Percentiles rank a stretch among this genome's conserved stretches.
phyloP scores from a whole-genome alignment of 306 rosid species.

The Pterocarpus macrocarpus region DNA sequence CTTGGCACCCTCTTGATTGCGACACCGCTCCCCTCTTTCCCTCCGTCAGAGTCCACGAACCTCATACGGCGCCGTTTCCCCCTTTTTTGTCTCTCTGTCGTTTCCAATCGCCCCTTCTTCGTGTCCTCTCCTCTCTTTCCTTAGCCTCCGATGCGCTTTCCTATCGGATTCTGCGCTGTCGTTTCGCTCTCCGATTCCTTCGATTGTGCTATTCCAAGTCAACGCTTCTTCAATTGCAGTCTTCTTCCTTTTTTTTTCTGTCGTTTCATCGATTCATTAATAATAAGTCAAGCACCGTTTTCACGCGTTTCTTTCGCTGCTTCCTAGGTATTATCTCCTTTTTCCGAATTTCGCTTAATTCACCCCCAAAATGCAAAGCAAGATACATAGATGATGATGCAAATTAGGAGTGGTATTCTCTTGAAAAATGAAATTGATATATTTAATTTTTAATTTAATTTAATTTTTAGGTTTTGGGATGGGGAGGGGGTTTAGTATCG shows the following conservation, averaged over 20 bases:
- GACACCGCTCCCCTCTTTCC: slow-evolving; percentile 36
- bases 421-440: not conserved
- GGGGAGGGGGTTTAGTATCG: not conserved
- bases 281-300: not conserved
- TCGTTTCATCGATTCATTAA: slow-evolving; percentile 21
- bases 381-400: not conserved
- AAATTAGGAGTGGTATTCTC: not conserved
- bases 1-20: not conserved
- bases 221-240: slow-evolving; percentile 25
- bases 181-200: slow-evolving; percentile 1
- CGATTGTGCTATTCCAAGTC: slow-evolving; percentile 6
- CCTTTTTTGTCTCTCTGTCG: not conserved
- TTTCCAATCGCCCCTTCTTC: not conserved
- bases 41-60: slow-evolving; percentile 37
- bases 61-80: slow-evolving; percentile 43
- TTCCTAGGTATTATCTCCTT: not conserved
- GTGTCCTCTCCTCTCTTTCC: not conserved
- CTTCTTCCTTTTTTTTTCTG: not conserved
- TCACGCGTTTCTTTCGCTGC: slow-evolving; percentile 23
- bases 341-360: not conserved
- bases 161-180: slow-evolving; percentile 1
- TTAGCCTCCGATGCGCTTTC: slow-evolving; percentile 14
- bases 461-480: slow-evolving; percentile 31
- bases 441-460: not conserved
- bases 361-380: not conserved